Conservation (phyloP, 2,329 filamentous ascomycete genomes). For the Colletotrichum tanaceti region DNA sequence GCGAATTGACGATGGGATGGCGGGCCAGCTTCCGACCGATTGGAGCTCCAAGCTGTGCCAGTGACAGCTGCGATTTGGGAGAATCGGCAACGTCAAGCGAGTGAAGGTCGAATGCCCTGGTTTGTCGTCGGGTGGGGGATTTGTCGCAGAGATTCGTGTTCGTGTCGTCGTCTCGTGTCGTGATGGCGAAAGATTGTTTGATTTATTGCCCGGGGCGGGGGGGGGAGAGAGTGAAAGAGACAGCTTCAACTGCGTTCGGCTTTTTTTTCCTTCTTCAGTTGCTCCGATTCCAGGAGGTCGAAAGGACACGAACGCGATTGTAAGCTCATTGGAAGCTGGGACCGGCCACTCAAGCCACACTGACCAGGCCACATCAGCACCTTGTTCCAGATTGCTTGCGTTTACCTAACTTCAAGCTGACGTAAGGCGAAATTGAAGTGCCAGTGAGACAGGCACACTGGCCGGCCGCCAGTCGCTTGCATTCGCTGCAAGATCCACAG, state of each 20-base stretch:
- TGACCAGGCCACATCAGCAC: conserved; percentile 22
- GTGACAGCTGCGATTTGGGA: conserved; percentile 20
- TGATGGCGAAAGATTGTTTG: conserved; percentile 16
- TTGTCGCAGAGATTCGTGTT: neutral
- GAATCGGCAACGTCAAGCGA: conserved; percentile 13
- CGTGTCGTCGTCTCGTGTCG: conserved; percentile 1
- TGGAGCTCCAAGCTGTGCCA: conserved; percentile 38
- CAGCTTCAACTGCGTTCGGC: conserved; percentile 29
- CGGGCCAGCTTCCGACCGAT: conserved; percentile 21
- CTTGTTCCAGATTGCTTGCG: conserved; percentile 3
- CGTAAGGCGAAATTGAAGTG: neutral
- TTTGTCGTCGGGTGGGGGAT: conserved; percentile 5
- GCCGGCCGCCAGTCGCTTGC: neutral
- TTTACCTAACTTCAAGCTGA: conserved; percentile 11
- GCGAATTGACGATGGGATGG: conserved; percentile 8
- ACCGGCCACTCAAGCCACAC: conserved; percentile 26
- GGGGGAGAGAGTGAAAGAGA: neutral
- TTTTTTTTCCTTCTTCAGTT: conserved; percentile 20
- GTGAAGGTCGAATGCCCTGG: neutral
- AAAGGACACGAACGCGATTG: conserved; percentile 46
- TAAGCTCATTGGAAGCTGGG: conserved; percentile 43
- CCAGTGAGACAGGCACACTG: neutral
- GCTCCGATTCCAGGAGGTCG: conserved; percentile 31
- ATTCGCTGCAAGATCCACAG: conserved; percentile 5
- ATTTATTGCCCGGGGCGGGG: conserved; percentile 18